Base-by-base conservation (phyloP, 331 rosid species). In the Ulmus americana region DNA sequence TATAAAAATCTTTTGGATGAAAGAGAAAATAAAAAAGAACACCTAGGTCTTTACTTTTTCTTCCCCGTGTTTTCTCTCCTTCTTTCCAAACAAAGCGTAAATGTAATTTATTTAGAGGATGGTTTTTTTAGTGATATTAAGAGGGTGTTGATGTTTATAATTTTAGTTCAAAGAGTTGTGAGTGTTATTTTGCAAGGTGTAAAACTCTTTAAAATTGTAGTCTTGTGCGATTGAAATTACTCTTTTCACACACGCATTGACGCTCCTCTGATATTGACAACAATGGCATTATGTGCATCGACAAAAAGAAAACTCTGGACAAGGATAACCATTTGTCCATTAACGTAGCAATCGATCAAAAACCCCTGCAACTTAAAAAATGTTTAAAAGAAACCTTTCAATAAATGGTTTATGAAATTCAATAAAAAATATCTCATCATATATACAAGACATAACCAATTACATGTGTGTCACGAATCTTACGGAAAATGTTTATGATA, bases 401-500 rank as follows among this genome's bases (percentile, higher is more conserved):
- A 46, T 46, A 46, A 54, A 18, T 2, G 40, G 12, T 11, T 20
- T 10, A 22, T 10, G 14, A 43, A 61, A 2, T 38, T 61, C 11
- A 3, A 41, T 8, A 13, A 1, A 40, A 15, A 50, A 50, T 18
- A 50, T 50, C 10, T 50, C 9, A 5, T 1, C 2, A n/a, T 14
- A 14, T 55, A 5, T 5, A 20, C 38, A 8, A 3, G 6, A 28
- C 15, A 15, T 42, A 43, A 41, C 18, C 8, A 20, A 42, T 12
- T 16, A 16, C 49, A 60, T 60, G 48, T 60, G 48, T 43, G 8
- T 15, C 39, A 16, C 64, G 39, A 7, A 43, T 60, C 51, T 42
- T 42, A 43, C 3, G 64, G 64, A 16, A 60, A 43, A 60, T 60
- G 64, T 60, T 60, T 3, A 12, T 7, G 49, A 43, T 43, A 60